Percentiles rank a stretch among this genome's conserved stretches.
phyloP scores from a whole-genome alignment of 345 rosid species.

The Trapa incisa region DNA sequence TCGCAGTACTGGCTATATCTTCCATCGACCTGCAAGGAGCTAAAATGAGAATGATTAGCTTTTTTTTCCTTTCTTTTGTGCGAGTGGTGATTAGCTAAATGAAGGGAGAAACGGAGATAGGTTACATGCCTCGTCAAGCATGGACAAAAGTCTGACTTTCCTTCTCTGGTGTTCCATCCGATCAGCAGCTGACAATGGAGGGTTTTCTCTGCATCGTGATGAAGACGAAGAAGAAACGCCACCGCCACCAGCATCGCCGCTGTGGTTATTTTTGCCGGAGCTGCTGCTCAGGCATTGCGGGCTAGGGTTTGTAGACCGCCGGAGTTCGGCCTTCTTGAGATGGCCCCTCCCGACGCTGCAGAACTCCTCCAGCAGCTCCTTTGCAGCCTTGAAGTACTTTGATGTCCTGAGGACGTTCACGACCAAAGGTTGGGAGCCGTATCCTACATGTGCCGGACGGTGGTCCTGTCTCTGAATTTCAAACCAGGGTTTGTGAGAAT shows the following conservation, averaged over 20 bases:
- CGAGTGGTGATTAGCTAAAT: too few relatives aligned
- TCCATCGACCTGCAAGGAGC: constrained; percentile 59
- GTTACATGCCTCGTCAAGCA: constrained; percentile 99
- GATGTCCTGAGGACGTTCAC: constrained; percentile 65
- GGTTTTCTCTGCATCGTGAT: constrained; percentile 39
- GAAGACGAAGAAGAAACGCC: constrained; percentile 17
- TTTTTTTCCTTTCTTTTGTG: too few relatives aligned
- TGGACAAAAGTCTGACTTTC: constrained; percentile 82
- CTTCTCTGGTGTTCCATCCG: constrained; percentile 92
- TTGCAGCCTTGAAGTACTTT: constrained; percentile 62
- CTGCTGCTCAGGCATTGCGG: constrained; percentile 49
- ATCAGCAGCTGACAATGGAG: constrained; percentile 66
- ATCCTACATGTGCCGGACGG: constrained; percentile 34
- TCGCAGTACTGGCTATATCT: constrained; percentile 88
- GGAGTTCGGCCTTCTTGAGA: constrained; percentile 48
- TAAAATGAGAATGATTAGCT: too few relatives aligned
- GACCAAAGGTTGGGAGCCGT: constrained; percentile 44
- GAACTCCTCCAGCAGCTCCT: constrained; percentile 82
- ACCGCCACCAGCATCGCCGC: constrained; percentile 10
- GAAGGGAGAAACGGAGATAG: constrained; percentile 7
- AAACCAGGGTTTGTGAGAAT: not conserved
- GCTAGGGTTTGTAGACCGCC: constrained; percentile 13
- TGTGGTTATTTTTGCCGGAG: not conserved
- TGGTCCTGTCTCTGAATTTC: constrained; percentile 15
- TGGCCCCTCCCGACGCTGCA: constrained; percentile 86